Conservation (phyloP, 129 eudicot genomes). For the Rutidosis leptorrhynchoides region DNA sequence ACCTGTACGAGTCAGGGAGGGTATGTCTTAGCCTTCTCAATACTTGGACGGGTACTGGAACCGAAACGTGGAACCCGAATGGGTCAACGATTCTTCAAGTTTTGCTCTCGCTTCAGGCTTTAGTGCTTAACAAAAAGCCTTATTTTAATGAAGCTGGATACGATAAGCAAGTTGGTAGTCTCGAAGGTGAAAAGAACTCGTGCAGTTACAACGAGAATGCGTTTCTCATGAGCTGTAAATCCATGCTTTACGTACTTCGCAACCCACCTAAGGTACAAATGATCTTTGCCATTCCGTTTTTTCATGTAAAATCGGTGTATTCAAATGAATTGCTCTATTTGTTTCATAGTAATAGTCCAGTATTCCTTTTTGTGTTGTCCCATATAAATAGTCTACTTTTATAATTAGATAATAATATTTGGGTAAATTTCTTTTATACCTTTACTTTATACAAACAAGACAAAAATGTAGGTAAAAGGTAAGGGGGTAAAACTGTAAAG, state of each 20-base stretch:
- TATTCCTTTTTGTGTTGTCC: no score
- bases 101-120: conserved; percentile 87
- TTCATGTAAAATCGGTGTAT: no score
- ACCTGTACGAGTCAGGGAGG: conserved; percentile 85
- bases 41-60: conserved; percentile 83
- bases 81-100: conserved; percentile 91
- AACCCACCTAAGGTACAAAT: conserved; percentile 78
- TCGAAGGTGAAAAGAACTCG: conserved; percentile 92
- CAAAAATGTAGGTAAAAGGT: no score
- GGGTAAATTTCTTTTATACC: no score
- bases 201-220: conserved; percentile 91
- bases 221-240: conserved; percentile 69
- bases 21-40: conserved; percentile 95
- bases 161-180: conserved; percentile 75
- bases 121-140: conserved; percentile 89
- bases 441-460: no score
- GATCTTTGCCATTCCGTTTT: neutral
- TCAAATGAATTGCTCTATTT: no score
- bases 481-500: no score
- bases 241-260: conserved; percentile 79
- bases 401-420: no score
- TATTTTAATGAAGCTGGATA: conserved; percentile 96
- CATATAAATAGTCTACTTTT: no score
- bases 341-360: no score
- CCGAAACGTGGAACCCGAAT: conserved; percentile 85